Evolutionary conservation across 2,329 filamentous ascomycete genomes (phyloP).

Genomic region (Pleoardoris graminearum): DNA sequence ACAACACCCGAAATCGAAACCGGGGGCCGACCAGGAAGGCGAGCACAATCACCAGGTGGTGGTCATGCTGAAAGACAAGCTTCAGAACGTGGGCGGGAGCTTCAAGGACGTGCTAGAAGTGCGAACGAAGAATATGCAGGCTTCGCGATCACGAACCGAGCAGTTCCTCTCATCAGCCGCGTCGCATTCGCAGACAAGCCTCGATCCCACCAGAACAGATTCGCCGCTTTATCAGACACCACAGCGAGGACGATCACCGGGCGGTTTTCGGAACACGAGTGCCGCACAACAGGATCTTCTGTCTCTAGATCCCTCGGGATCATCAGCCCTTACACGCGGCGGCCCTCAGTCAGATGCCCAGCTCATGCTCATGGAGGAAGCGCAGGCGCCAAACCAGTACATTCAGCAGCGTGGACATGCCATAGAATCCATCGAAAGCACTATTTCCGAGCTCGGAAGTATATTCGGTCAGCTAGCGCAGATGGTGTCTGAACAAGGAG

Average conservation of each 20-base stretch:
- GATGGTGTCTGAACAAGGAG: conserved; percentile 96
- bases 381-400: conserved; percentile 81
- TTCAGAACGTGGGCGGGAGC: conserved; percentile 89
- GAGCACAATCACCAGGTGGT: conserved; percentile 99
- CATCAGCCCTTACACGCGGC: conserved; percentile 49
- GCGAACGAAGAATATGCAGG: conserved; percentile 96
- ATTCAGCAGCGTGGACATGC: conserved; percentile 93
- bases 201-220: conserved; percentile 71
- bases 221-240: conserved; percentile 87
- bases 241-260: conserved; percentile 61
- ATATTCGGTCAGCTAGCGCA: conserved; percentile 94
- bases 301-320: conserved; percentile 72
- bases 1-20: conserved; percentile 67
- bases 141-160: conserved; percentile 86
- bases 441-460: conserved; percentile 85
- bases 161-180: conserved; percentile 94
- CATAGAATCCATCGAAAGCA: conserved; percentile 95
- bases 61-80: conserved; percentile 83
- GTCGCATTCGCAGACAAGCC: conserved; percentile 66
- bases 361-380: conserved; percentile 85
- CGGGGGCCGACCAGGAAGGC: conserved; percentile 71
- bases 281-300: conserved; percentile 66
- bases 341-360: conserved; percentile 76
- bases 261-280: conserved; percentile 52
- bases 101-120: conserved; percentile 98